phyloP scores from a whole-genome alignment of 148 eudicot species.

The Rhododendron griersonianum region DNA sequence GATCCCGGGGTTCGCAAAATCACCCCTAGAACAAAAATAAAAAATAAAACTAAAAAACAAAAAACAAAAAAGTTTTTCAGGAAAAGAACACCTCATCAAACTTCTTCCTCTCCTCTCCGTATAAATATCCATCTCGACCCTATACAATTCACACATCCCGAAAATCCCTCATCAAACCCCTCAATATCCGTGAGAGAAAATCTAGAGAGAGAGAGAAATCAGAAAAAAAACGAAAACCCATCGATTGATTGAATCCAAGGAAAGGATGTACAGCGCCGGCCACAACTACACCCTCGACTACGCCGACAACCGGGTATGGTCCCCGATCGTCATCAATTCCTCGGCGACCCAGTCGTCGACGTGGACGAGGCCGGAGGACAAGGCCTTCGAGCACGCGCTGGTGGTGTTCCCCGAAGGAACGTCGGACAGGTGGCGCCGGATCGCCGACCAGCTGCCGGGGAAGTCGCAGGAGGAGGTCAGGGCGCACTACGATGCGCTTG shows the following conservation, averaged over 20 bases:
- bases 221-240: neutral
- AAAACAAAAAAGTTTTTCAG: too few species aligned
- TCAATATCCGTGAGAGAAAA: neutral
- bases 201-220: neutral
- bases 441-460: slow-evolving; percentile 35
- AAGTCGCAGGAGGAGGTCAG: slow-evolving; percentile 40
- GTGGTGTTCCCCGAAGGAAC: slow-evolving; percentile 32
- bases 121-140: neutral
- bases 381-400: slow-evolving; percentile 43
- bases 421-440: slow-evolving; percentile 35
- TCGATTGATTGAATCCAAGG: neutral
- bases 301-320: neutral
- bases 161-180: neutral
- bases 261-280: neutral
- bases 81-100: neutral
- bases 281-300: neutral
- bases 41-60: too few species aligned
- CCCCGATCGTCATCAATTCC: neutral
- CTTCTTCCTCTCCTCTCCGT: too few species aligned
- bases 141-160: neutral
- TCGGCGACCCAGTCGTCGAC: neutral
- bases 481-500: slow-evolving; percentile 43
- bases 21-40: too few species aligned
- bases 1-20: too few species aligned
- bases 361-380: slow-evolving; percentile 44